phyloP scores from a whole-genome alignment of 495 filamentous ascomycete genomes.

The Chaetomium cochliodes region DNA sequence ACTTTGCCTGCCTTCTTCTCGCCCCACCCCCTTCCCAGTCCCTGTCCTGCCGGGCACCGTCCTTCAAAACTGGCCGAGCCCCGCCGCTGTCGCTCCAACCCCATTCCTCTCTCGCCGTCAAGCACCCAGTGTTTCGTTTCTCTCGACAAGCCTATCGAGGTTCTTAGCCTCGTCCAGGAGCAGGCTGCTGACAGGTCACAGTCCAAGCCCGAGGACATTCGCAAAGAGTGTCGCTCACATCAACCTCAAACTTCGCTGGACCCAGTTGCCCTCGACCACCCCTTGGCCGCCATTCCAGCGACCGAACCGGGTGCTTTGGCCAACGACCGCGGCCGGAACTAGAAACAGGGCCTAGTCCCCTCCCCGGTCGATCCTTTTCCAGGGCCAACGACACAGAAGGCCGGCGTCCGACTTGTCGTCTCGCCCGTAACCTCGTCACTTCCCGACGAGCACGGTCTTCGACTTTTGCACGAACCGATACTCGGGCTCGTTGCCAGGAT shows the following conservation, averaged over 20 bases:
- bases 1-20: background rate
- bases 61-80: constrained; percentile 34
- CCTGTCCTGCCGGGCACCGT: constrained; percentile 12
- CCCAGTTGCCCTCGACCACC: constrained; percentile 8
- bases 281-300: constrained; percentile 12
- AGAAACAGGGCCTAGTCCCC: constrained; percentile 9
- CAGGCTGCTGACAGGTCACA: constrained; percentile 33
- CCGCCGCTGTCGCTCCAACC: constrained; percentile 27
- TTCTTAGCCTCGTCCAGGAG: constrained; percentile 23
- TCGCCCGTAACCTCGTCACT: background rate
- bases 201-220: constrained; percentile 21
- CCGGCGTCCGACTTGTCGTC: background rate
- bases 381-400: background rate
- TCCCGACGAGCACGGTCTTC: background rate
- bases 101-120: constrained; percentile 26
- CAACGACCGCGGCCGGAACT: constrained; percentile 10
- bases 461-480: constrained; percentile 14
- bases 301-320: background rate
- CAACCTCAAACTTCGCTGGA: constrained; percentile 18
- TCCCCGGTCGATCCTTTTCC: constrained; percentile 7
- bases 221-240: constrained; percentile 18
- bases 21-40: constrained; percentile 4
- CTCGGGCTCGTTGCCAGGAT: constrained; percentile 14
- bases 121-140: constrained; percentile 28
- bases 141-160: constrained; percentile 29